Conservation (phyloP, 192 early-diverging fungal genomes). For the Coemansia sp. region DNA sequence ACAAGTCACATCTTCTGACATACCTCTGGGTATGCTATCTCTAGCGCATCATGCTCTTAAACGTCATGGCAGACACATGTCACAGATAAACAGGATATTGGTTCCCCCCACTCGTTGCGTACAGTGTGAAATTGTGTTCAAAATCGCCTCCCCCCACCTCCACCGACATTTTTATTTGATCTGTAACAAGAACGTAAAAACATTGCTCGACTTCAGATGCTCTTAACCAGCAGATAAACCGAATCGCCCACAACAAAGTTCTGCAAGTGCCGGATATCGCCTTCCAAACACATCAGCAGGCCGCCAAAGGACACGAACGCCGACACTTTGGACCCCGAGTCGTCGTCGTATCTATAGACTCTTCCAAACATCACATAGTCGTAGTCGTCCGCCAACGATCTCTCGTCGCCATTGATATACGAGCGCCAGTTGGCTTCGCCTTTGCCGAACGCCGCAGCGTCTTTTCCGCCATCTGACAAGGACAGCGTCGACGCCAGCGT, state of each 20-base stretch:
- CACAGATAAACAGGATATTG: too few species aligned
- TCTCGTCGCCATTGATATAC: conserved; percentile 57
- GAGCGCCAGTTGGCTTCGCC: conserved; percentile 58
- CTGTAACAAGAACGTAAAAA: too few species aligned
- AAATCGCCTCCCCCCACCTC: too few species aligned
- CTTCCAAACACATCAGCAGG: conserved; percentile 84
- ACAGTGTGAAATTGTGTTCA: too few species aligned
- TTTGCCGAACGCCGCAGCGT: conserved; percentile 40
- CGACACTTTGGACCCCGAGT: conserved; percentile 64
- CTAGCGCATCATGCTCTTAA: too few species aligned
- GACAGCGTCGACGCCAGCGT: conserved; percentile 78
- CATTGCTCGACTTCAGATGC: conserved; percentile 27
- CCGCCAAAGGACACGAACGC: conserved; percentile 93
- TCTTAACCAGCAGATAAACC: conserved; percentile 82
- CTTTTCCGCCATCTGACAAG: conserved; percentile 24
- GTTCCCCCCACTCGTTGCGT: not conserved
- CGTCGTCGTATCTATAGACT: conserved; percentile 93
- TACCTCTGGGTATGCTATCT: too few species aligned
- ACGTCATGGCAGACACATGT: too few species aligned
- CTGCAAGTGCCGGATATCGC: conserved; percentile 78
- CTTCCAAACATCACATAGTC: conserved; percentile 99
- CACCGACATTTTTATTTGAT: too few species aligned
- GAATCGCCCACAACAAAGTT: conserved; percentile 85
- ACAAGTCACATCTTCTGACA: too few species aligned
- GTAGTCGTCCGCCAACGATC: conserved; percentile 88